Conservation (phyloP, 2,329 filamentous ascomycete species). For the Pseudocercospora cruenta region DNA sequence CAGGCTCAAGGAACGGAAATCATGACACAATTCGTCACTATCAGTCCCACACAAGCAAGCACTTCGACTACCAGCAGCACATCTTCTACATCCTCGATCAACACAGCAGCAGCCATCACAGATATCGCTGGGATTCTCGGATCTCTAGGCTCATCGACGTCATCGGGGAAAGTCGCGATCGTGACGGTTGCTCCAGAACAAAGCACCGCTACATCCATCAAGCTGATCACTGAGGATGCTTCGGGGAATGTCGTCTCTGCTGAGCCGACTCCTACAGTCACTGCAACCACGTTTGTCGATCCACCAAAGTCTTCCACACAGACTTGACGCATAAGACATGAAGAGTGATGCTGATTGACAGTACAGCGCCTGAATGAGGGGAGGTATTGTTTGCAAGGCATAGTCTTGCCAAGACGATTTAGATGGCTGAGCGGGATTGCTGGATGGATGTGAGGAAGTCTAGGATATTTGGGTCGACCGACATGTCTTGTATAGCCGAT, state of each 20-base stretch:
- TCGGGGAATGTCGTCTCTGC: constrained; percentile 16
- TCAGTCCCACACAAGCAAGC: constrained; percentile 2
- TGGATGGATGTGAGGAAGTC: too few species aligned
- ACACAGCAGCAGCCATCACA: constrained; percentile 19
- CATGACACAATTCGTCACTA: constrained; percentile 14
- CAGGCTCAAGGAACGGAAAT: constrained; percentile 15
- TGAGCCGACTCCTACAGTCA: constrained; percentile 13
- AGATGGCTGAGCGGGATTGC: too few species aligned
- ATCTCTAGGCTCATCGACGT: constrained; percentile 5
- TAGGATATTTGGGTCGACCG: too few species aligned
- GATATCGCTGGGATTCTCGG: constrained; percentile 27
- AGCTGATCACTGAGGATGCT: constrained; percentile 25
- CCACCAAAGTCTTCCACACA: constrained; percentile 8
- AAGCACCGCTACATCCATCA: constrained; percentile 29
- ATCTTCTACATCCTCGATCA: constrained; percentile 12
- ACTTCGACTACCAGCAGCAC: too few species aligned
- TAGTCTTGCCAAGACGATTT: too few species aligned
- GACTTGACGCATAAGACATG: not conserved
- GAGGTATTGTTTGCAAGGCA: too few species aligned
- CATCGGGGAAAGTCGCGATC: constrained; percentile 13
- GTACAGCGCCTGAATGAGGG: not conserved
- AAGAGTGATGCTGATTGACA: not conserved
- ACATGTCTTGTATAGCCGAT: too few species aligned
- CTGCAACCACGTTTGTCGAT: constrained; percentile 17
- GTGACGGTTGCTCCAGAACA: constrained; percentile 19